Conservation (phyloP, 176 grass and related monocot genomes). For the Lolium rigidum region DNA sequence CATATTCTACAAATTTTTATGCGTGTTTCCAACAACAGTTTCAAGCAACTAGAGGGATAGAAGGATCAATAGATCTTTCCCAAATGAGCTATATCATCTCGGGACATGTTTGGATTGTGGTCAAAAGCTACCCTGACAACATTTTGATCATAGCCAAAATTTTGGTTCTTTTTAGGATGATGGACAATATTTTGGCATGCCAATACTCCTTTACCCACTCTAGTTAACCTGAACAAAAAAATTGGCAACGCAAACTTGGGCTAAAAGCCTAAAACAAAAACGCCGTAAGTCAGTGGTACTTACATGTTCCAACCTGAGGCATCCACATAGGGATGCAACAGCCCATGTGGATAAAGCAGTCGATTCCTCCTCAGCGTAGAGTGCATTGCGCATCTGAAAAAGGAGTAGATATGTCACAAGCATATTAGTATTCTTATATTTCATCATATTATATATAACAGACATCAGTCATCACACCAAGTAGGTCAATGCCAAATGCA, state of each 20-base stretch:
- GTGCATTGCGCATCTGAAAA: conserved; percentile 80
- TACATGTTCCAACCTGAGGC: conserved; percentile 97
- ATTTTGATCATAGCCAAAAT: neutral
- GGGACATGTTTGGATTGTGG: neutral
- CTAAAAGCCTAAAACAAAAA: conserved; percentile 4
- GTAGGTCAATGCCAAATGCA: conserved; percentile 12
- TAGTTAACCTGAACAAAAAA: neutral
- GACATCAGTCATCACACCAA: conserved; percentile 8
- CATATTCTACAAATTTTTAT: conserved; percentile 24
- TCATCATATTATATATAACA: conserved; percentile 10
- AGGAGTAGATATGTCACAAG: conserved; percentile 15
- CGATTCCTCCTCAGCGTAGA: conserved; percentile 95
- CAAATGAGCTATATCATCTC: conserved; percentile 30
- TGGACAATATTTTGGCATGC: neutral
- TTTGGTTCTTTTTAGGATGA: neutral
- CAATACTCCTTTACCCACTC: neutral
- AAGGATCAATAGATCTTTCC: conserved; percentile 21
- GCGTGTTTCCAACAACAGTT: neutral
- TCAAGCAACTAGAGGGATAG: neutral
- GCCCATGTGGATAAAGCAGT: conserved; percentile 95
- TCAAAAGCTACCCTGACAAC: neutral
- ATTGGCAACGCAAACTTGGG: neutral
- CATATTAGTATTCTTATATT: conserved; percentile 42
- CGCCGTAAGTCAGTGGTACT: conserved; percentile 22
- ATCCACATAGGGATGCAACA: conserved; percentile 90